A percentile compares a stretch with the other conserved stretches of the same genome.
Conservation (phyloP, 1,284 basidiomycete species). For the Pseudozyma flocculosa region DNA sequence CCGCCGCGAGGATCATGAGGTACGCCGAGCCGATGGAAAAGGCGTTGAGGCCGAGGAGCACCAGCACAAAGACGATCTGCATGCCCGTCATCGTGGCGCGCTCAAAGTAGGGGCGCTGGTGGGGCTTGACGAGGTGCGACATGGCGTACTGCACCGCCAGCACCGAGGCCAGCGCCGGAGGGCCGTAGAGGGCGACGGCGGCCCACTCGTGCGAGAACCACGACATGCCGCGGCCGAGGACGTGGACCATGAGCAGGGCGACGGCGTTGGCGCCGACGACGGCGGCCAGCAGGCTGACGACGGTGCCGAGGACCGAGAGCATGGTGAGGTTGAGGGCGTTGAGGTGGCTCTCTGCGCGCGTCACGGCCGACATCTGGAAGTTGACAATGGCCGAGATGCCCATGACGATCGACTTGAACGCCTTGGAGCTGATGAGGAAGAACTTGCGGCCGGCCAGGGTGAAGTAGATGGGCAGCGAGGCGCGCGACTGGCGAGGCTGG, state of each 20-base stretch:
- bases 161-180: slow-evolving; percentile 65
- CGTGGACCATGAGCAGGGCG: slow-evolving; percentile 70
- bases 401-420: slow-evolving; percentile 52
- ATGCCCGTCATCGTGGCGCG: slow-evolving; percentile 41
- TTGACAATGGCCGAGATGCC: slow-evolving; percentile 49
- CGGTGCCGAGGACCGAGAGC: slow-evolving; percentile 32
- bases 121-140: slow-evolving; percentile 63
- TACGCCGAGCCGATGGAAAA: slow-evolving; percentile 70
- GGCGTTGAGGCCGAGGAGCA: slow-evolving; percentile 61
- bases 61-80: slow-evolving; percentile 39
- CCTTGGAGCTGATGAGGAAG: slow-evolving; percentile 62
- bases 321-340: slow-evolving; percentile 37
- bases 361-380: slow-evolving; percentile 53
- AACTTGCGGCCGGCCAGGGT: slow-evolving; percentile 58
- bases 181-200: slow-evolving; percentile 74
- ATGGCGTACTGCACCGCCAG: slow-evolving; percentile 68
- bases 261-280: slow-evolving; percentile 70
- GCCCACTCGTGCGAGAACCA: slow-evolving; percentile 68
- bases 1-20: slow-evolving; percentile 66
- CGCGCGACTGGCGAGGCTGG: slow-evolving; percentile 16
- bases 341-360: slow-evolving; percentile 55
- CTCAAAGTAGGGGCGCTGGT: slow-evolving; percentile 51
- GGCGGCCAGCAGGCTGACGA: slow-evolving; percentile 57
- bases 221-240: slow-evolving; percentile 65
- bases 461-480: slow-evolving; percentile 71